Base-by-base conservation (phyloP, 768 basidiomycete genomes). In the Leccinum barrowsii region DNA sequence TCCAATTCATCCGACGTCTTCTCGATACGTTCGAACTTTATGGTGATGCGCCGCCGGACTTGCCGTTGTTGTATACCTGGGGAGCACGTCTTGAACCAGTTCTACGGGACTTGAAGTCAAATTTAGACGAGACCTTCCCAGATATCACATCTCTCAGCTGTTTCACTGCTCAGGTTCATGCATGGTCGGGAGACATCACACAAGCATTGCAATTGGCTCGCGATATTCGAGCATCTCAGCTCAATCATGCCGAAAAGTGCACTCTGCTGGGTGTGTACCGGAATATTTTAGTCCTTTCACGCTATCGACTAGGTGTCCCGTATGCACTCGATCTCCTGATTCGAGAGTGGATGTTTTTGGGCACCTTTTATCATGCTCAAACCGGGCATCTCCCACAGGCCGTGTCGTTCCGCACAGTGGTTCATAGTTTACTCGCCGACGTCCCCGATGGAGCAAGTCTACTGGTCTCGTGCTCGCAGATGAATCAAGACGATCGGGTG, bases 261-360 rank as follows among this genome's bases (percentile, higher is more conserved):
- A 57, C 62, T 24, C 64, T 72, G n/a, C 22, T 70, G 32, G 52
- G 42, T 58, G 74, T 73, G 7, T 81, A 77, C 59, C 71, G 75
- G 37, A 66, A 71, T 42, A 64, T 83, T 11, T 52, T 80, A 37
- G 65, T 70, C 13, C 75, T 76, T 15, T 70, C 72, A 22, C 70
- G 70, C 26, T 67, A 70, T 19, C 73, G 72, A 57, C 68, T 66
- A 26, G 75, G 72, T 50, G 61, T 73, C 19, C 21, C 62, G 5
- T 67, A 67, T 7, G 75, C 74, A 7, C 63, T 84, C 35, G 73
- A 77, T 50, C 68, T 77, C 28, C 60, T 82, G n/a, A 59, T 76
- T 35, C 62, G 65, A 32, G 73, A 82, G 34, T 80, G 78, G 78
- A 53, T 57, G 0, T 57, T 65, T 47, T 48, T 81, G 26, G 64